Evolutionary conservation across 2,329 filamentous ascomycete genomes (phyloP).

Genomic region (Arthroderma uncinatum): DNA sequence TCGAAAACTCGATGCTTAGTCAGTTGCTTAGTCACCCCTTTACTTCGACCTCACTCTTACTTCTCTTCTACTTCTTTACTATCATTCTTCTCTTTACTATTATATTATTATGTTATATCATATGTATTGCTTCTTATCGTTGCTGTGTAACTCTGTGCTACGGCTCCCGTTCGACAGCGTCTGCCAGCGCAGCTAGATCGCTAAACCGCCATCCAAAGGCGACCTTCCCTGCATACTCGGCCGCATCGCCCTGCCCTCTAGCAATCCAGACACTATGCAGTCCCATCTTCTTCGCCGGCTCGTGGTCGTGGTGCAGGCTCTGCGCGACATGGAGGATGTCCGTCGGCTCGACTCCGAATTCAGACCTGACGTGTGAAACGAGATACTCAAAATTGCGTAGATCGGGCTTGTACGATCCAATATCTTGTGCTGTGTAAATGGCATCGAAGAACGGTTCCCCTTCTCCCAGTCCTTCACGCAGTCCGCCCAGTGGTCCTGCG

Average conservation of each 20-base stretch:
- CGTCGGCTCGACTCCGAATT: slow-evolving; percentile 46
- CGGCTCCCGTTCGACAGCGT: slow-evolving; percentile 28
- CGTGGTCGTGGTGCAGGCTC: slow-evolving; percentile 56
- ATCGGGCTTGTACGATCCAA: slow-evolving; percentile 61
- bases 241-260: slow-evolving; percentile 34
- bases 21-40: neutral
- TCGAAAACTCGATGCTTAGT: neutral
- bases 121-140: too few species aligned
- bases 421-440: slow-evolving; percentile 58
- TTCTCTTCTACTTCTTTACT: too few species aligned
- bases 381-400: slow-evolving; percentile 55
- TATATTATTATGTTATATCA: too few species aligned
- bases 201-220: slow-evolving; percentile 48
- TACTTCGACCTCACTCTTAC: too few species aligned
- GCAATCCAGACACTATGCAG: slow-evolving; percentile 56
- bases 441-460: slow-evolving; percentile 44
- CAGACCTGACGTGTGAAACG: slow-evolving; percentile 41
- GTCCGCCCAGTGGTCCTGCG: slow-evolving; percentile 39
- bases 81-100: too few species aligned
- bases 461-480: slow-evolving; percentile 19
- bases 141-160: too few species aligned
- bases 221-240: slow-evolving; percentile 25
- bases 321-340: slow-evolving; percentile 58
- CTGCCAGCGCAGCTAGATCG: slow-evolving; percentile 50
- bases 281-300: slow-evolving; percentile 50